Base-by-base conservation (phyloP, 1,139 yeast species). In the Candida glucosophila region DNA sequence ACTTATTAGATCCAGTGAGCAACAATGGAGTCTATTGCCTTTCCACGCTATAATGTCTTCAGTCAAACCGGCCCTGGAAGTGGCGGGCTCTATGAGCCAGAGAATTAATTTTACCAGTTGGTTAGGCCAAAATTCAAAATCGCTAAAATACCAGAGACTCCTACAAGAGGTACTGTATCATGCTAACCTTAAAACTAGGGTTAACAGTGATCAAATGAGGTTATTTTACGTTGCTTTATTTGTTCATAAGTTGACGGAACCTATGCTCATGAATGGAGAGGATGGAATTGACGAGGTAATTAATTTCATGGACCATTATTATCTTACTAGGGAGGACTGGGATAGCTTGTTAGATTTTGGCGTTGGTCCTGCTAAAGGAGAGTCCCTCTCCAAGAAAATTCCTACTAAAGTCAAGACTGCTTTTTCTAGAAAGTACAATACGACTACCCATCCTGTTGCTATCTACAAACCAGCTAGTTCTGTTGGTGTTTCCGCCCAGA, bases 1-100 rank as follows among this genome's bases (percentile, higher is more conserved):
- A 15, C 64, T 74, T 47, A 88, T 92, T 32, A 80, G 94, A 43
- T 81, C 94, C 21, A 73, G 93, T 24, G 95, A 88, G 42, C 98
- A 90, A 52, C 88, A 83, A 42, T 92, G 99, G 99, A 75, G 92
- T 36, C 63, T 92, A 36, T 69, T 92, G 61, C 99, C 99, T 3
- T 68, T 86, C 41, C 96, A 88, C 54, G 97, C 90, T 0, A 68
- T 86, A 3, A 63, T 82, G 67, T 88, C 97, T 1, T 73, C 94
- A 1, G 85, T 92, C 9, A 61, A 74, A 22, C 98, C 99, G 1
- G 66, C 86, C 1, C 75, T 75, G 24, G 70, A 66, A 35, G 76
- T 85, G 11, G 79, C 86, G 8, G 98, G 98, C 3, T 69, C 64
- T 28, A 55, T 79, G 23, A 55, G 67, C 3, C 79, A 79, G 6